phyloP scores from a whole-genome alignment of 202 grass and related monocot genomes.

The Cymbopogon flexuosus region DNA sequence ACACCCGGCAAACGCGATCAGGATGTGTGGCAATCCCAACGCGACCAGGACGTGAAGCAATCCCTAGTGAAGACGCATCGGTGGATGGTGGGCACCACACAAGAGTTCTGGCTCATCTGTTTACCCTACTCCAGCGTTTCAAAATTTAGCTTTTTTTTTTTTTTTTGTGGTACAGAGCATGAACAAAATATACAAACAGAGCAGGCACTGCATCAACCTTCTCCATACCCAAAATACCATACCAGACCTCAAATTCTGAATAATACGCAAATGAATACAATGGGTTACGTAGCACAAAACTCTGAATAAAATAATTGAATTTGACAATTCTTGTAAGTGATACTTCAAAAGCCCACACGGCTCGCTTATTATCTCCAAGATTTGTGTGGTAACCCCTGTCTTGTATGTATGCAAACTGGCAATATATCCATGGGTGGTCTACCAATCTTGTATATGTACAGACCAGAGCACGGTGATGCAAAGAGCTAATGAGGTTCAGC shows the following conservation, averaged over 20 bases:
- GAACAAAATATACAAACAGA: background rate
- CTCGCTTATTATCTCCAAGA: background rate
- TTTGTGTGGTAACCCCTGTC: slow-evolving; percentile 17
- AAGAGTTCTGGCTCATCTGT: background rate
- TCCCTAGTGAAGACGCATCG: no score
- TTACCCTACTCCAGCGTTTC: background rate
- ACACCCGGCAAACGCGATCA: no score
- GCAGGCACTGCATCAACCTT: background rate
- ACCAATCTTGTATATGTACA: slow-evolving; percentile 38
- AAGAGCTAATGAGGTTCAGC: slow-evolving; percentile 58
- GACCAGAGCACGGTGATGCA: background rate
- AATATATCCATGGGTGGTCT: slow-evolving; percentile 30
- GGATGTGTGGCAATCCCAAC: no score
- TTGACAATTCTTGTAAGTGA: background rate
- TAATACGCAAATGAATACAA: background rate
- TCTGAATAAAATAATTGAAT: slow-evolving; percentile 6
- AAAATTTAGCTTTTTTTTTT: background rate
- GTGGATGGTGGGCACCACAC: no score
- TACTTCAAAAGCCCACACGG: background rate
- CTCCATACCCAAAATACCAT: background rate
- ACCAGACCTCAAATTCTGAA: background rate
- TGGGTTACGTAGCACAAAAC: background rate
- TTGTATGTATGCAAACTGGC: slow-evolving; percentile 6
- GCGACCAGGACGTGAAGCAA: no score
- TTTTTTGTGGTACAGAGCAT: background rate